Conservation (phyloP, 345 rosid species). For the Eucalyptus regnans region DNA sequence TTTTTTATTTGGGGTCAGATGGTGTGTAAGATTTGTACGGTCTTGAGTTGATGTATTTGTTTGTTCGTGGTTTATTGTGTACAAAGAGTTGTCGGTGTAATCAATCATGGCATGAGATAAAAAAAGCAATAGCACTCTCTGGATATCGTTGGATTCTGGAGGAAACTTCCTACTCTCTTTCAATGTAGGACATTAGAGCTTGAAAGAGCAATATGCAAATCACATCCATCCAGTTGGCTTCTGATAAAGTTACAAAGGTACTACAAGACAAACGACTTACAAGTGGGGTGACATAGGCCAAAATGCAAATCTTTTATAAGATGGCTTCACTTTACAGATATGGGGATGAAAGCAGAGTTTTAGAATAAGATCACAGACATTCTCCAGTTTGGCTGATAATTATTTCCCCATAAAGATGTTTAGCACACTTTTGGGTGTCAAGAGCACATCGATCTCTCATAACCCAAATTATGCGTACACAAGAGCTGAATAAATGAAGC, state of each 20-base stretch:
- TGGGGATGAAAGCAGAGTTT: neutral
- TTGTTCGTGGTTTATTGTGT: neutral
- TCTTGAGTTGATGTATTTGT: neutral
- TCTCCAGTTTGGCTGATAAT: neutral
- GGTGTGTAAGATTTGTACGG: neutral
- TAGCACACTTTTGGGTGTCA: neutral
- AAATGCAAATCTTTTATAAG: neutral
- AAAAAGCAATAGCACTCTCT: neutral
- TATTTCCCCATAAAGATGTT: neutral
- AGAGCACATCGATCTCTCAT: neutral
- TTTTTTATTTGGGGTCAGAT: neutral
- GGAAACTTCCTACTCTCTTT: neutral
- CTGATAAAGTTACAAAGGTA: neutral
- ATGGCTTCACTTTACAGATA: neutral
- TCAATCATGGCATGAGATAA: neutral
- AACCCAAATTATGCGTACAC: neutral
- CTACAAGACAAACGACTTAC: neutral
- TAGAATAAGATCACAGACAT: neutral
- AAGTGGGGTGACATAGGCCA: neutral
- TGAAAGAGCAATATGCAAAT: neutral
- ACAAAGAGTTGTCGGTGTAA: neutral
- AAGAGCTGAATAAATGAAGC: neutral
- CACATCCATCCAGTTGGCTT: neutral
- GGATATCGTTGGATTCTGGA: neutral
- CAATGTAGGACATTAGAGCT: neutral